Conservation (phyloP, 2,329 filamentous ascomycete species). For the Penicillium sp. region DNA sequence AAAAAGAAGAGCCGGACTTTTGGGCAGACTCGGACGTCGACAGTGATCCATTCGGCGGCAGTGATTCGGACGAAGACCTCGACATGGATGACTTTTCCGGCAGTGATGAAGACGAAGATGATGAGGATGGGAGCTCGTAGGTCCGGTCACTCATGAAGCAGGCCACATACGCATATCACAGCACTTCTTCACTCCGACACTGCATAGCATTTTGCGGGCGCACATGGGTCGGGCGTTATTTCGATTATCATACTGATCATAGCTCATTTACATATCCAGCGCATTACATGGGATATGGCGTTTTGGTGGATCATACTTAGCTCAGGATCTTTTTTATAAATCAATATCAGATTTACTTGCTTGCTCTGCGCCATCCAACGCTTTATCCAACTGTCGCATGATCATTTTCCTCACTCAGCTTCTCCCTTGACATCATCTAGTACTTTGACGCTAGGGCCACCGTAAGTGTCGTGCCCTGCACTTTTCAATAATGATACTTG, state of each 20-base stretch:
- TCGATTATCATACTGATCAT: background rate
- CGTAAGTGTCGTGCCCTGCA: too few relatives aligned
- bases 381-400: too few relatives aligned
- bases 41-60: constrained; percentile 71
- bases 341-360: too few relatives aligned
- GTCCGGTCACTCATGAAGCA: background rate
- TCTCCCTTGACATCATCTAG: too few relatives aligned
- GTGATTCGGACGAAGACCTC: constrained; percentile 53
- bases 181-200: background rate
- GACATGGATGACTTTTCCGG: constrained; percentile 43
- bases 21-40: constrained; percentile 68
- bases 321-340: too few relatives aligned
- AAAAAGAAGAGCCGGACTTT: constrained; percentile 68
- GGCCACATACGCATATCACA: background rate
- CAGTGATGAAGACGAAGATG: constrained; percentile 48
- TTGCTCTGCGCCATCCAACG: too few relatives aligned
- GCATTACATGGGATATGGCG: background rate
- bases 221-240: background rate
- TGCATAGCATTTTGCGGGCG: constrained; percentile 3
- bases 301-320: background rate
- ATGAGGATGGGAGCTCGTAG: constrained; percentile 8
- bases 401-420: too few relatives aligned
- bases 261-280: background rate
- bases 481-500: too few relatives aligned
- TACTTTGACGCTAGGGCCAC: too few relatives aligned